phyloP scores from a whole-genome alignment of 495 filamentous ascomycete genomes.

The Astrocystis sublimbata region DNA sequence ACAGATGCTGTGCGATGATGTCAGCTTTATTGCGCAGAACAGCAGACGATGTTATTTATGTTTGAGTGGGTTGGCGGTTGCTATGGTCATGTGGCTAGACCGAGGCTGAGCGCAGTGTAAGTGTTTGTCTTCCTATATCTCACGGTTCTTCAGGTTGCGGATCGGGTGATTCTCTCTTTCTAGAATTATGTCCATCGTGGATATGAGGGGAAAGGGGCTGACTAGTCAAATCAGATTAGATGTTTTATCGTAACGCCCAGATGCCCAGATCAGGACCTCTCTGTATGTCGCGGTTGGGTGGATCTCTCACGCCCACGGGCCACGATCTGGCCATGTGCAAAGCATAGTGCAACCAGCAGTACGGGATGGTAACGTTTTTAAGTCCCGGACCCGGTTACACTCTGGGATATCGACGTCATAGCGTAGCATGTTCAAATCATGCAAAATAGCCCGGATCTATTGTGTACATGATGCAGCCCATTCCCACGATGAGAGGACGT shows the following conservation, averaged over 20 bases:
- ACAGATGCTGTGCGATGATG: background rate
- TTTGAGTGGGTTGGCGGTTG: background rate
- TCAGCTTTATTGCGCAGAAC: background rate
- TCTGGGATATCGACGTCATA: conserved; percentile 9
- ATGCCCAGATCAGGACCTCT: conserved; percentile 5
- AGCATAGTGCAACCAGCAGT: background rate
- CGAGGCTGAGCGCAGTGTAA: background rate
- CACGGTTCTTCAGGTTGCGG: background rate
- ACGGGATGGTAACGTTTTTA: background rate
- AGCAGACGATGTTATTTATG: background rate
- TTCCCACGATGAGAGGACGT: background rate
- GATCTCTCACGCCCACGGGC: conserved; percentile 1
- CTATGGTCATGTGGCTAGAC: background rate
- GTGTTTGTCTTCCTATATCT: background rate
- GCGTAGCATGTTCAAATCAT: background rate
- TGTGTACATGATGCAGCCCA: background rate
- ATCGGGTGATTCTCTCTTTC: conserved; percentile 2
- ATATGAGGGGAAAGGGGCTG: background rate
- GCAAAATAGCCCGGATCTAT: background rate
- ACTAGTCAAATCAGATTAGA: background rate
- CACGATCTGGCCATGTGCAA: conserved; percentile 12
- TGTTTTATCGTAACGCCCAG: background rate
- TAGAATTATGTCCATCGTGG: background rate
- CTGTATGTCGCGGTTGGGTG: conserved; percentile 3
- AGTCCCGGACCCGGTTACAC: background rate